phyloP scores from a whole-genome alignment of 352 stramenopile species.

The Phytophthora vignae region DNA sequence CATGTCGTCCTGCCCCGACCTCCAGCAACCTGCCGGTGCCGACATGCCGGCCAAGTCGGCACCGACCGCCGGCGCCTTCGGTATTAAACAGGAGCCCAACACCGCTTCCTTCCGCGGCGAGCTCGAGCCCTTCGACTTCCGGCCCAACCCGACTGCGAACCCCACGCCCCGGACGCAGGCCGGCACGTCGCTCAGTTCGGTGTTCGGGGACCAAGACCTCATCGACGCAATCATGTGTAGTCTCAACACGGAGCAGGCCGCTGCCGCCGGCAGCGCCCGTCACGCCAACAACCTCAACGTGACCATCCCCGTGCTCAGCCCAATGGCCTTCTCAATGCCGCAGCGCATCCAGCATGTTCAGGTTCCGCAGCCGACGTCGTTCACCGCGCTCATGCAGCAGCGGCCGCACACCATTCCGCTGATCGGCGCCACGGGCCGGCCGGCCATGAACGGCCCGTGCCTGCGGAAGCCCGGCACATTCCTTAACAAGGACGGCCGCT shows the following conservation, averaged over 20 bases:
- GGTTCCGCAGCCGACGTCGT: slow-evolving; percentile 28
- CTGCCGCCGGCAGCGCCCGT: neutral
- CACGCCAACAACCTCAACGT: slow-evolving; percentile 6
- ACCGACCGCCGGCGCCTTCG: neutral
- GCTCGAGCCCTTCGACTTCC: slow-evolving; percentile 79
- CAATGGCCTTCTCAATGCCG: slow-evolving; percentile 24
- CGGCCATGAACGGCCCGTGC: slow-evolving; percentile 46
- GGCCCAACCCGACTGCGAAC: slow-evolving; percentile 16
- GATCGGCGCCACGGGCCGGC: slow-evolving; percentile 12
- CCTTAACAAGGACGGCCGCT: slow-evolving; percentile 89
- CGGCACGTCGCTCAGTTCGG: slow-evolving; percentile 66
- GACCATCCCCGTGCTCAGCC: slow-evolving; percentile 15
- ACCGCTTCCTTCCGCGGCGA: slow-evolving; percentile 21
- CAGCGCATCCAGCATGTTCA: slow-evolving; percentile 26
- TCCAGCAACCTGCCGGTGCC: neutral
- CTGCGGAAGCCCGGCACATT: slow-evolving; percentile 84
- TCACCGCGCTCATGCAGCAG: slow-evolving; percentile 43
- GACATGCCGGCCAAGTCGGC: neutral
- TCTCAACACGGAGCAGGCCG: slow-evolving; percentile 56
- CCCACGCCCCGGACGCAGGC: slow-evolving; percentile 34
- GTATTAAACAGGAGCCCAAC: slow-evolving; percentile 20
- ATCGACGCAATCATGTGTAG: slow-evolving; percentile 85
- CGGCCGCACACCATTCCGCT: slow-evolving; percentile 18
- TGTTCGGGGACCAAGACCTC: slow-evolving; percentile 82
- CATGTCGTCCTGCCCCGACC: slow-evolving; percentile 30